These are phyloP conservation scores for Sophora flavescens DNA, from an alignment of 306 rosid species.

Conservation along the genomic window DNA sequence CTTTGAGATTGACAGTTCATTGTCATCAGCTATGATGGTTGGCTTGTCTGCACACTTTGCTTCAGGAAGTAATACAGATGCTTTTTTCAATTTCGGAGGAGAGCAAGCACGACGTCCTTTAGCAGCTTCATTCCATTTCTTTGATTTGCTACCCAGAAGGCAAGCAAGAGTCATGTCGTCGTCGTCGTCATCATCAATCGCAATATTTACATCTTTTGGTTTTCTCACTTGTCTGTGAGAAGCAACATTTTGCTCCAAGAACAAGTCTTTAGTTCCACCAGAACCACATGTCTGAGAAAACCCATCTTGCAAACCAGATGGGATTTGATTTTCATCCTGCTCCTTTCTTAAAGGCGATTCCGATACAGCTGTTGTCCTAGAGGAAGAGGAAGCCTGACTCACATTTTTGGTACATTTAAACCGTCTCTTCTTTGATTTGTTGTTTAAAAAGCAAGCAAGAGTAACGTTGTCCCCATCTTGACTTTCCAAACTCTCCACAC, in stretches of 20 bases:
- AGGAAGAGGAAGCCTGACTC: conserved; percentile 20
- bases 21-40: conserved; percentile 13
- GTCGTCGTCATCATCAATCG: conserved; percentile 4
- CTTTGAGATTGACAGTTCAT: conserved; percentile 38
- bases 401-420: conserved; percentile 30
- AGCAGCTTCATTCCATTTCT: conserved; percentile 44
- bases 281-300: conserved; percentile 16
- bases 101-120: conserved; percentile 13
- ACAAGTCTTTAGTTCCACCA: conserved; percentile 37
- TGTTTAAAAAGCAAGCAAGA: conserved; percentile 50
- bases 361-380: neutral
- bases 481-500: conserved; percentile 43
- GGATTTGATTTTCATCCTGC: conserved; percentile 43
- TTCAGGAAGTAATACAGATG: conserved; percentile 17
- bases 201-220: conserved; percentile 20
- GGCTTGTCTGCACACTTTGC: conserved; percentile 28
- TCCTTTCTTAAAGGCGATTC: conserved; percentile 5
- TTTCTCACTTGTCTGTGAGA: conserved; percentile 36
- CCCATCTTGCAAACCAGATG: conserved; percentile 32
- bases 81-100: conserved; percentile 33
- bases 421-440: conserved; percentile 56
- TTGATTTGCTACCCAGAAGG: conserved; percentile 45
- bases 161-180: conserved; percentile 47
- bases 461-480: conserved; percentile 48
- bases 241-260: conserved; percentile 11